Evolutionary conservation across 768 basidiomycete genomes (phyloP).

Genomic region (Pluteus cervinus): DNA sequence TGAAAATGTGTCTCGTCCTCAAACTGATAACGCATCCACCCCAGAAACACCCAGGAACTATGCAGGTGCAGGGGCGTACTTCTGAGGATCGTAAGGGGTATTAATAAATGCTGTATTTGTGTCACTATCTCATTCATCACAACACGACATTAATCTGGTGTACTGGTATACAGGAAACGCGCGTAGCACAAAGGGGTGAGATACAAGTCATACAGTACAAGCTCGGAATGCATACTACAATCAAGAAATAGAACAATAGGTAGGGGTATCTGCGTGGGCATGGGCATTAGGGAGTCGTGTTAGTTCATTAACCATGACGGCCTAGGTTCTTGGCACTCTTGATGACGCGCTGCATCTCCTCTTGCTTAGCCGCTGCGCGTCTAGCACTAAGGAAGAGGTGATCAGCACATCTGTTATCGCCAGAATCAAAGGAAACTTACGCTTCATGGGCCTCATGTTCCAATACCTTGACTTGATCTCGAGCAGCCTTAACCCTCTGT

Average conservation of each 20-base stretch:
- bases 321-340: conserved; percentile 43
- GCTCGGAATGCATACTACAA: background rate
- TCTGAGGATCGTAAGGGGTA: conserved; percentile 20
- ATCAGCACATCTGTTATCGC: conserved; percentile 3
- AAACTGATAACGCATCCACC: background rate
- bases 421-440: conserved; percentile 27
- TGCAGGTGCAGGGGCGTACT: conserved; percentile 33
- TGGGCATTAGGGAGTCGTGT: no score
- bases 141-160: background rate
- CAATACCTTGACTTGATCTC: conserved; percentile 39
- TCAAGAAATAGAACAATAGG: background rate
- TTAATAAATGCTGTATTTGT: no score
- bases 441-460: conserved; percentile 48
- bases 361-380: conserved; percentile 48
- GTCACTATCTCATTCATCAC: conserved; percentile 1
- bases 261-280: background rate
- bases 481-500: conserved; percentile 38
- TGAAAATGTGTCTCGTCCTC: no score
- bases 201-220: no score
- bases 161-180: background rate
- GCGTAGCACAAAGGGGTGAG: background rate
- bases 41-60: conserved; percentile 17
- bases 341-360: conserved; percentile 42
- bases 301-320: conserved; percentile 25
- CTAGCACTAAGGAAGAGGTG: conserved; percentile 27